phyloP scores from a whole-genome alignment of 768 basidiomycete genomes.

The Omphalotus guepiniiformis region DNA sequence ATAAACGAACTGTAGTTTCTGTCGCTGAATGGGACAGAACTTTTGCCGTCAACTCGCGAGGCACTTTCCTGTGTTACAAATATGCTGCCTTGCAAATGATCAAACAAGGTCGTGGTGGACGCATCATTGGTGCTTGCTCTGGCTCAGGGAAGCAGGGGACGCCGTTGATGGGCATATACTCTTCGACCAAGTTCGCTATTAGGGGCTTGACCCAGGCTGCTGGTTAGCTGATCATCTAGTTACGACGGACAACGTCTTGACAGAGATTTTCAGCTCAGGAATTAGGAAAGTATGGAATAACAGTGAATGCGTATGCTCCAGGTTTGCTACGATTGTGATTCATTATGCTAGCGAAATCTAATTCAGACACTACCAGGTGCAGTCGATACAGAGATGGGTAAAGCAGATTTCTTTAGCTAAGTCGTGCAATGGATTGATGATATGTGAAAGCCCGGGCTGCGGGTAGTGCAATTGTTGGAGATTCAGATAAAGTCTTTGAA shows the following conservation, averaged over 20 bases:
- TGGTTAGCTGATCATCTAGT: slow-evolving; percentile 2
- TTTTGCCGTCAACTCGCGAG: slow-evolving; percentile 16
- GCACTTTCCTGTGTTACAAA: slow-evolving; percentile 19
- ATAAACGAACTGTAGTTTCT: neutral
- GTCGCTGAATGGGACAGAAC: slow-evolving; percentile 12
- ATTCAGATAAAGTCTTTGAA: neutral
- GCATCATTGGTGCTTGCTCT: slow-evolving; percentile 25
- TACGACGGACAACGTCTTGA: neutral
- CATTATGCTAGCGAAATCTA: neutral
- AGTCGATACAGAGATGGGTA: slow-evolving; percentile 13
- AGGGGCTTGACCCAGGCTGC: slow-evolving; percentile 32
- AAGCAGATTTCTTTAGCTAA: neutral
- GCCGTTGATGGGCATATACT: slow-evolving; percentile 18
- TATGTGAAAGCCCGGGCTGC: neutral
- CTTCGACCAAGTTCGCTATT: slow-evolving; percentile 32
- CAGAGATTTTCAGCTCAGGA: slow-evolving; percentile 5
- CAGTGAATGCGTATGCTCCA: slow-evolving; percentile 15
- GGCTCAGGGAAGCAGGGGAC: slow-evolving; percentile 23
- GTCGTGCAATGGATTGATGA: neutral
- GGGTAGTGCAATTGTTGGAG: neutral
- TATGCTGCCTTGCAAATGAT: slow-evolving; percentile 24
- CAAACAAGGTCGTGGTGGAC: slow-evolving; percentile 23
- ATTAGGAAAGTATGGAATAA: slow-evolving; percentile 13
- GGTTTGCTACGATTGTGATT: neutral
- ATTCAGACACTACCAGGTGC: slow-evolving; percentile 5